Evolutionary conservation across 345 rosid genomes (phyloP), one percentile per base, ranked within the genome.

Genomic region (Heritiera littoralis): DNA sequence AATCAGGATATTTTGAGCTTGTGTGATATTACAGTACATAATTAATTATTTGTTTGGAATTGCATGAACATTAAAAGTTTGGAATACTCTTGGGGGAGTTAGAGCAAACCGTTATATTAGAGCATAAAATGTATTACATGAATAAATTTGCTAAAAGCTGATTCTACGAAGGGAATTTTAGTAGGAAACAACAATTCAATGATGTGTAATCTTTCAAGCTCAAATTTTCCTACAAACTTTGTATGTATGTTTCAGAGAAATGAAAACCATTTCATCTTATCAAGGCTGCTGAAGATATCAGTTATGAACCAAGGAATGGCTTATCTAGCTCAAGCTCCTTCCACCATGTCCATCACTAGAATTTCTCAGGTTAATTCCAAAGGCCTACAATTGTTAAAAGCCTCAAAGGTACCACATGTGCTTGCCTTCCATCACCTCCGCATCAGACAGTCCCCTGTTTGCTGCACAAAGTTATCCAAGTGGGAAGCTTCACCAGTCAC

Each of bases 401-500:
- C 78, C 20, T 38, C 71, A 45, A 82, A 77, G 70, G 58, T 58
- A 30, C 40, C 52, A 45, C 75, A 66, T 56, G 14, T 78, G n/a
- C 59, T 48, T 60, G 38, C 66, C 76, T 63, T 83, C 80, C 40
- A 54, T 72, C 78, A 32, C 60, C 10, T 59, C 75, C 77, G 54
- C 7, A 45, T 77, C 74, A 82, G 81, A 45, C 78, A 38, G 40
- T 38, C 82, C 41, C 79, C 69, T 78, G 80, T 91, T 80, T 74
- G 82, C 80, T 91, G 90, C 84, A 79, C 92, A 7, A 87, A 89
- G 23, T 77, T 81, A 40, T 86, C 95, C 63, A 87, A 87, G 5
- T 90, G 92, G 97, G 95, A 93, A 78, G 88, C 95, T 54, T 78
- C 91, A 59, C 91, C 89, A 1, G 79, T 82, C 60, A 72, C 86